Percentiles rank a stretch among this genome's conserved stretches.
These are phyloP conservation scores for Houttuynia cordata DNA, from an alignment of 164 flowering plant species.

Conservation along the genomic window DNA sequence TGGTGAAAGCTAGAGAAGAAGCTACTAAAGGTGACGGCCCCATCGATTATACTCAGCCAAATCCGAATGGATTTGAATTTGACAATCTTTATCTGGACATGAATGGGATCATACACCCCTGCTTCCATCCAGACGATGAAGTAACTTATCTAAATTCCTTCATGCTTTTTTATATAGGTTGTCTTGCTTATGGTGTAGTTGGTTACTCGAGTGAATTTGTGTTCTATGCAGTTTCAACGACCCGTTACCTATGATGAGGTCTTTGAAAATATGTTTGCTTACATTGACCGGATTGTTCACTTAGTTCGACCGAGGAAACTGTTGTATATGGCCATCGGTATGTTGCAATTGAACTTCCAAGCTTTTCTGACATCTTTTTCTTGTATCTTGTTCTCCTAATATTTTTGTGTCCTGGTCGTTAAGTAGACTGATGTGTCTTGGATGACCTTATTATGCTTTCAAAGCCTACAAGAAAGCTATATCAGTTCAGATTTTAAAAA, in stretches of 20 bases:
- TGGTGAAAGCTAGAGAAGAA: constrained; percentile 26
- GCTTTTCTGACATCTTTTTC: too few relatives aligned
- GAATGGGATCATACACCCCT: constrained; percentile 54
- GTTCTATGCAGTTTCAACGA: not conserved
- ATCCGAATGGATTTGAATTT: constrained; percentile 38
- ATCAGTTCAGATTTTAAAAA: too few relatives aligned
- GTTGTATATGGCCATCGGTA: constrained; percentile 46
- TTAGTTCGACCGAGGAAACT: constrained; percentile 39
- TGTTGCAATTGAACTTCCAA: too few relatives aligned
- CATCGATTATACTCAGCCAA: constrained; percentile 18
- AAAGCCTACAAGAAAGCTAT: too few relatives aligned
- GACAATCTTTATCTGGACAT: constrained; percentile 47
- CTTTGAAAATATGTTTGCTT: constrained; percentile 26
- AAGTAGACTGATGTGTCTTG: too few relatives aligned
- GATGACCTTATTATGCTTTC: too few relatives aligned
- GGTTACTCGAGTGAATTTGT: too few relatives aligned
- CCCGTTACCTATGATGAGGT: constrained; percentile 39
- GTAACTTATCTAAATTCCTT: too few relatives aligned
- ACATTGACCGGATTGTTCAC: constrained; percentile 31
- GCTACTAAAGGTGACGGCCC: constrained; percentile 5
- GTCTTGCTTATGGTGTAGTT: too few relatives aligned
- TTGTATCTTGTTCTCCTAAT: too few relatives aligned
- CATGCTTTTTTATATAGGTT: too few relatives aligned
- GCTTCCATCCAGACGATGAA: constrained; percentile 40
- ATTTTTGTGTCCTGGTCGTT: not conserved